Evolutionary conservation across 2,329 filamentous ascomycete genomes (phyloP), one percentile per base, ranked within the genome.

Genomic region (Ophiocordyceps sinensis): DNA sequence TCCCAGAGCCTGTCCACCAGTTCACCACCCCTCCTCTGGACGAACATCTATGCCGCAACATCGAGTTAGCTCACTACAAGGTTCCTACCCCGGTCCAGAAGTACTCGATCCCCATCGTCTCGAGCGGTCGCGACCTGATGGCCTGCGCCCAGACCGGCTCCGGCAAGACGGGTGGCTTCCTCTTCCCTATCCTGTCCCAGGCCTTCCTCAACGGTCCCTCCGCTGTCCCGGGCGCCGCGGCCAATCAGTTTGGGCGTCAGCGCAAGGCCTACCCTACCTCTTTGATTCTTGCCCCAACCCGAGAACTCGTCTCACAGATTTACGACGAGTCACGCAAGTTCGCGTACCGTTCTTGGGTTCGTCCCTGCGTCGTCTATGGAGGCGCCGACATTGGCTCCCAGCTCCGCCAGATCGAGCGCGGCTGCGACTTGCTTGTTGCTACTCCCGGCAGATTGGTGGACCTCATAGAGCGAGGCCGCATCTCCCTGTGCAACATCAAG

Each of bases 61-160:
- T 98, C 59, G 81, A 85, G 61, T 74, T 96, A 42, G 85, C 91
- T 48, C 84, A 83, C 57, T 98, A 98, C 77, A 88, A 89, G 65
- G 81, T 88, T 37, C 91, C 91, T 42, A 98, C 91, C 2, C 91
- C 91, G 23, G 91, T 98, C 41, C 91, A 98, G 69, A 98, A 98
- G 67, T 96, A 98, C 73, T 96, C 91, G 4, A 94, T 98, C 43
- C 91, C 91, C 51, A 98, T 98, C 57, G 91, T 98, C 60, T 94
- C 94, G 85, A 82, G 80, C 53, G 91, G 91, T 49, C 87, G 91
- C 67, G 91, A 98, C 66, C 73, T 98, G 61, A 98, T 98, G 91
- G 91, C 91, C 65, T 98, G 91, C 73, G 91, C 91, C 56, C 91
- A 98, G 75, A 98, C 91, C 53, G 91, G 89, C 81, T 98, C 91